Evolutionary conservation across 768 basidiomycete species (phyloP).

Genomic region (Leccinum broughii): DNA sequence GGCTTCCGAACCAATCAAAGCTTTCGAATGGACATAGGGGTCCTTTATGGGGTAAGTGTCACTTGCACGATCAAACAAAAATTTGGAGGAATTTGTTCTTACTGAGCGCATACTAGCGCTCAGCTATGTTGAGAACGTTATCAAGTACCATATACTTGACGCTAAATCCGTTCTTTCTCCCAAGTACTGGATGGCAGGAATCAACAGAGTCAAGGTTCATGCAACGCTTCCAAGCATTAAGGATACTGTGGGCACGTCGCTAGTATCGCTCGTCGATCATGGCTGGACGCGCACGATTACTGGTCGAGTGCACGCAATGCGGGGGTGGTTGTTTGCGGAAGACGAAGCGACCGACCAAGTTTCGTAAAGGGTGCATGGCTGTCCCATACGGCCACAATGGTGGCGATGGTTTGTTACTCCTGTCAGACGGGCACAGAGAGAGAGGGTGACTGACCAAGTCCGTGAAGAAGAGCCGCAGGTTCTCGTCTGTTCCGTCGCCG

Average conservation of each 20-base stretch:
- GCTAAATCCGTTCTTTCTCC: too few relatives aligned
- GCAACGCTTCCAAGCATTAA: too few relatives aligned
- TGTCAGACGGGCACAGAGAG: background rate
- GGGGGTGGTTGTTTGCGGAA: conserved; percentile 89
- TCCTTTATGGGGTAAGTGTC: too few relatives aligned
- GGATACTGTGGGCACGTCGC: conserved; percentile 51
- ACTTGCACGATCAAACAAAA: too few relatives aligned
- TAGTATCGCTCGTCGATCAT: conserved; percentile 11
- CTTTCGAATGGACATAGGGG: background rate
- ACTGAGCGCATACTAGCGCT: too few relatives aligned
- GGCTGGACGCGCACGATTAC: conserved; percentile 40
- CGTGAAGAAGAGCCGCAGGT: conserved; percentile 79
- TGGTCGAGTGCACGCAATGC: conserved; percentile 76
- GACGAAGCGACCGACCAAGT: conserved; percentile 70
- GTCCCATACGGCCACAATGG: conserved; percentile 56
- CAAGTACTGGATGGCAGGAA: too few relatives aligned
- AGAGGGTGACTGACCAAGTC: conserved; percentile 58
- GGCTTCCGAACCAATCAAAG: background rate
- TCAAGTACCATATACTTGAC: too few relatives aligned
- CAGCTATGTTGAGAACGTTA: too few relatives aligned
- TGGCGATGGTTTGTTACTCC: background rate
- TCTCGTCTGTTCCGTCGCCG: conserved; percentile 83
- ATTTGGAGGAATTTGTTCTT: too few relatives aligned
- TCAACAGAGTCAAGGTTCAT: too few relatives aligned
- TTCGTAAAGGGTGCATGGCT: conserved; percentile 74